phyloP scores from a whole-genome alignment of 179 eudicot species.

The Silene coronaria region DNA sequence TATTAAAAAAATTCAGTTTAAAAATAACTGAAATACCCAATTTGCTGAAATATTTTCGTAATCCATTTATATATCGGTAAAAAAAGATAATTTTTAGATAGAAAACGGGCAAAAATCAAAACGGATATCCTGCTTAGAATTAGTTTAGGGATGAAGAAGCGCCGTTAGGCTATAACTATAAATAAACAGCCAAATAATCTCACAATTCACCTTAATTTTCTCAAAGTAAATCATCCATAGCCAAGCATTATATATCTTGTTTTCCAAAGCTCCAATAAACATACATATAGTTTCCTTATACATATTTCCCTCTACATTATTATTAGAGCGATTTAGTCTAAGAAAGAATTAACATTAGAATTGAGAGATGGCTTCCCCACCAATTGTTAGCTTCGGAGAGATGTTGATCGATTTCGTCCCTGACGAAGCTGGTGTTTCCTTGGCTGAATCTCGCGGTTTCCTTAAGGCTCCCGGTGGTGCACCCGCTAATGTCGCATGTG shows the following conservation, averaged over 20 bases:
- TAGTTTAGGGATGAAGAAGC: constrained; percentile 8
- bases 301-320: not conserved
- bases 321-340: not conserved
- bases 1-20: not conserved
- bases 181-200: constrained; percentile 11
- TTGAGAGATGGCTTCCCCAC: constrained; percentile 20
- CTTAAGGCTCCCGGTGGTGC: constrained; percentile 69
- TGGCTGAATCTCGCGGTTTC: constrained; percentile 52
- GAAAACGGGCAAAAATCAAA: too few relatives aligned
- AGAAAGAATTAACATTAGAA: not conserved
- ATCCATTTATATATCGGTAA: constrained; percentile 13
- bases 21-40: not conserved
- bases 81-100: too few relatives aligned
- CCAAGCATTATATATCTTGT: not conserved
- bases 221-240: not conserved
- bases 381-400: constrained; percentile 56
- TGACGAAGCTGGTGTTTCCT: constrained; percentile 45
- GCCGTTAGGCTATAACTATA: not conserved
- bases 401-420: constrained; percentile 68
- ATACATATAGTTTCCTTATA: not conserved
- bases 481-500: constrained; percentile 56
- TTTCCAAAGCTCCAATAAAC: not conserved
- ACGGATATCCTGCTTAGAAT: constrained; percentile 4
- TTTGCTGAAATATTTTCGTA: not conserved
- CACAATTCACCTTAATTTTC: constrained; percentile 8